These are phyloP conservation scores for Agroathelia rolfsii DNA, from an alignment of 1,284 basidiomycete genomes.

Conservation along the genomic window DNA sequence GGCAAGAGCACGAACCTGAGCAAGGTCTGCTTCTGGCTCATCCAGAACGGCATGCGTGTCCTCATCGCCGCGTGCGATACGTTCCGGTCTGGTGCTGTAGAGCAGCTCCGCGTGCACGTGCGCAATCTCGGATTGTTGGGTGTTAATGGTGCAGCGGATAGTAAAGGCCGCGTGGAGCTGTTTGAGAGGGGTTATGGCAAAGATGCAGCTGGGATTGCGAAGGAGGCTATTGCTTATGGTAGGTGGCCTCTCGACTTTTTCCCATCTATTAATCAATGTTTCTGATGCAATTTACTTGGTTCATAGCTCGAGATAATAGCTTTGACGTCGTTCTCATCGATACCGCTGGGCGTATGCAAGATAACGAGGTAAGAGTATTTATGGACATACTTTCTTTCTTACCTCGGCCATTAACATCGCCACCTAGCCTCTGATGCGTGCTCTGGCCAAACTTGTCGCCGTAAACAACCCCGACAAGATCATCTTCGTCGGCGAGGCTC, in stretches of 20 bases:
- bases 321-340: conserved; percentile 95
- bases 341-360: conserved; percentile 97
- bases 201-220: conserved; percentile 95
- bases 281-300: conserved; percentile 9
- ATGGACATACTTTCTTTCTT: conserved; percentile 4
- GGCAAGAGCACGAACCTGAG: conserved; percentile 98
- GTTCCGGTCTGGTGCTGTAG: conserved; percentile 94
- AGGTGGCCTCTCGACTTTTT: conserved; percentile 14
- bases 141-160: conserved; percentile 54
- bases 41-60: conserved; percentile 90
- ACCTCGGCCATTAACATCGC: background rate
- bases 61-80: conserved; percentile 99
- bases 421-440: conserved; percentile 84
- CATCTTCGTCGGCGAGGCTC: conserved; percentile 90
- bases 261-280: background rate
- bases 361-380: conserved; percentile 71
- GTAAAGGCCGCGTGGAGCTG: conserved; percentile 78
- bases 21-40: conserved; percentile 98
- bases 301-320: conserved; percentile 67
- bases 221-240: conserved; percentile 89
- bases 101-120: conserved; percentile 95
- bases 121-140: conserved; percentile 88
- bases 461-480: conserved; percentile 94
- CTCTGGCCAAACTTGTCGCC: conserved; percentile 90
- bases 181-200: conserved; percentile 98